Percentiles rank a stretch among this genome's conserved stretches.
Conservation (phyloP, 805 yeast genomes). For the Saturnispora halmiae region DNA sequence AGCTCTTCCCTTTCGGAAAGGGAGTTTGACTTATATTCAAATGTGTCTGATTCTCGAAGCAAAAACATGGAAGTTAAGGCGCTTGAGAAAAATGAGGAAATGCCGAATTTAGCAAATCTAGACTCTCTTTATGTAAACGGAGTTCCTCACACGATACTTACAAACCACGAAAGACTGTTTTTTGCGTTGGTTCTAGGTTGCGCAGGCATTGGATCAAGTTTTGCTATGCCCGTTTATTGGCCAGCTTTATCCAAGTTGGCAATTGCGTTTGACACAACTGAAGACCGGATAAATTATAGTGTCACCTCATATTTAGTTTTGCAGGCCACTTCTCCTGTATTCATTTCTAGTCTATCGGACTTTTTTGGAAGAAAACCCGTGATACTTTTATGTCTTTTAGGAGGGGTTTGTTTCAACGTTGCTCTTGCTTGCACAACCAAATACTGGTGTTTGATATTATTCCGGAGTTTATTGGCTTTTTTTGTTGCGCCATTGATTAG, state of each 20-base stretch:
- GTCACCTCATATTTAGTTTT: constrained; percentile 68
- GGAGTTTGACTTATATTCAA: too few species aligned
- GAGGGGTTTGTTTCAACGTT: constrained; percentile 53
- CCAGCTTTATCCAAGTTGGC: constrained; percentile 62
- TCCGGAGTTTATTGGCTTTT: constrained; percentile 69
- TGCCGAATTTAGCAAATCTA: background rate
- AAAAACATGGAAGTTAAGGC: too few species aligned
- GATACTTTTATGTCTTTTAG: constrained; percentile 41
- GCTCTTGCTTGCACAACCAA: constrained; percentile 53
- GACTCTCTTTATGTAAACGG: constrained; percentile 4
- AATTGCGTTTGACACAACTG: constrained; percentile 42
- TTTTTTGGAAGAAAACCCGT: constrained; percentile 64
- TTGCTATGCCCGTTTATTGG: constrained; percentile 70
- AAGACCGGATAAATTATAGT: constrained; percentile 55
- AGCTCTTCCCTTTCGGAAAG: too few species aligned
- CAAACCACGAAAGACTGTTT: constrained; percentile 31
- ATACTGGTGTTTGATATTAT: constrained; percentile 53
- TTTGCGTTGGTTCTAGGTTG: constrained; percentile 35
- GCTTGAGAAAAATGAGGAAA: background rate
- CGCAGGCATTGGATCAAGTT: constrained; percentile 57
- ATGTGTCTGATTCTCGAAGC: too few species aligned
- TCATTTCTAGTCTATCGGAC: constrained; percentile 64
- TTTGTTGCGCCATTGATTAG: constrained; percentile 73
- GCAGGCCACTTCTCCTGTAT: constrained; percentile 70
- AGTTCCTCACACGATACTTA: constrained; percentile 37